phyloP scores from a whole-genome alignment of 129 eudicot genomes.

The Logfia minima region DNA sequence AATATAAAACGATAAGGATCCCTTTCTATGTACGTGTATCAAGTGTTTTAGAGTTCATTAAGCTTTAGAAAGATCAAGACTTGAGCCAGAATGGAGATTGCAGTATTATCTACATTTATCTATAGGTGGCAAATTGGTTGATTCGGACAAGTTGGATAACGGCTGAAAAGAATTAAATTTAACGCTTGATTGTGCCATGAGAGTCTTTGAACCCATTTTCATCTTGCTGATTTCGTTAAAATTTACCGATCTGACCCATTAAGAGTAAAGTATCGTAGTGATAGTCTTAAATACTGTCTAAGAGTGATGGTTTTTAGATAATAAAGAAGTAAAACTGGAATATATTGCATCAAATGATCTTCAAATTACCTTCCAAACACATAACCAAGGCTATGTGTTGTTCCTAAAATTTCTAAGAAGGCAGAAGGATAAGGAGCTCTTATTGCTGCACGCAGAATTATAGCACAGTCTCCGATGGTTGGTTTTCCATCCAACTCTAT shows the following conservation, averaged over 20 bases:
- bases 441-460: conserved; percentile 92
- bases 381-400: conserved; percentile 80
- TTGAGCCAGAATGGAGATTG: neutral
- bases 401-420: conserved; percentile 79
- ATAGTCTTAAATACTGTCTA: neutral
- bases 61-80: neutral
- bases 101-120: too few relatives aligned
- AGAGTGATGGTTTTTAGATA: neutral
- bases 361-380: conserved; percentile 74
- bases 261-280: neutral
- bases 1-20: neutral
- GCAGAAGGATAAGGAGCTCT: conserved; percentile 88
- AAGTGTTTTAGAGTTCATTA: neutral
- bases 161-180: neutral
- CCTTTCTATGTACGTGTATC: neutral
- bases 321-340: neutral
- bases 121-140: neutral
- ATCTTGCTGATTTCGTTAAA: neutral
- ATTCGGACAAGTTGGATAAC: neutral
- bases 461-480: conserved; percentile 93
- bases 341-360: conserved; percentile 8
- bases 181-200: neutral
- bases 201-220: conserved; percentile 8
- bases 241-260: neutral
- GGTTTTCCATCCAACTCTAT: conserved; percentile 91